Evolutionary conservation across 2,329 filamentous ascomycete species (phyloP).

Genomic region (Biscogniauxia sp.): DNA sequence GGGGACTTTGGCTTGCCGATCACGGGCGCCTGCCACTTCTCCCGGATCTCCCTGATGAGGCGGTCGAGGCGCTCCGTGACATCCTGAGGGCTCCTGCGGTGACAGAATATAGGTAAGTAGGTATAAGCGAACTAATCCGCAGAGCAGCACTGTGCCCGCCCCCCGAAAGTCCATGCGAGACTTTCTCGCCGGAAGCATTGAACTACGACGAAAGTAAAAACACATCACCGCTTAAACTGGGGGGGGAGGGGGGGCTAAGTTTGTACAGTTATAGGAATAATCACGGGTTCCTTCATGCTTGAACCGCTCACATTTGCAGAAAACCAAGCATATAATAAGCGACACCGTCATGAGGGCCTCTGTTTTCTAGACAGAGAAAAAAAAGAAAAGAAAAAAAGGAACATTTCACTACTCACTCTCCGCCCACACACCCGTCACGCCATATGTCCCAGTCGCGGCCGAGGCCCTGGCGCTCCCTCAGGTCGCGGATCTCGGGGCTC

Average conservation of each 20-base stretch:
- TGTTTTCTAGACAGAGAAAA: no score
- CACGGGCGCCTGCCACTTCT: slow-evolving; percentile 59
- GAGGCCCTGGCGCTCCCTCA: slow-evolving; percentile 56
- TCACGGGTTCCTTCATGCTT: no score
- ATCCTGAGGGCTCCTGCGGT: slow-evolving; percentile 63
- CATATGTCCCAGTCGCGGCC: slow-evolving; percentile 76
- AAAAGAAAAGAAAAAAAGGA: background rate
- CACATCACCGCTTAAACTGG: no score
- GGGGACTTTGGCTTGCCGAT: slow-evolving; percentile 52
- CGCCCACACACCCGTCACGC: slow-evolving; percentile 81
- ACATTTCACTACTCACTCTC: slow-evolving; percentile 61
- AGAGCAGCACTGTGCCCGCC: background rate
- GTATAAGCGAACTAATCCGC: background rate
- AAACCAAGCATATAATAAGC: no score
- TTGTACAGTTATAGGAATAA: no score
- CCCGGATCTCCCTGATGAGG: slow-evolving; percentile 72
- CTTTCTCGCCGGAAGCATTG: background rate
- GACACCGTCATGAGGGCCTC: no score
- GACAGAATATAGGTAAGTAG: background rate
- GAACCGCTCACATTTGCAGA: no score
- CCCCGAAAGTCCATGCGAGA: background rate
- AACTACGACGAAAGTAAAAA: no score
- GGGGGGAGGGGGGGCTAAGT: no score
- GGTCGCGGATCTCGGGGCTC: slow-evolving; percentile 62
- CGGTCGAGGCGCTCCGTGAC: slow-evolving; percentile 70